Base-by-base conservation (phyloP, 2,329 filamentous ascomycete species). In the Microsporum ferrugineum region DNA sequence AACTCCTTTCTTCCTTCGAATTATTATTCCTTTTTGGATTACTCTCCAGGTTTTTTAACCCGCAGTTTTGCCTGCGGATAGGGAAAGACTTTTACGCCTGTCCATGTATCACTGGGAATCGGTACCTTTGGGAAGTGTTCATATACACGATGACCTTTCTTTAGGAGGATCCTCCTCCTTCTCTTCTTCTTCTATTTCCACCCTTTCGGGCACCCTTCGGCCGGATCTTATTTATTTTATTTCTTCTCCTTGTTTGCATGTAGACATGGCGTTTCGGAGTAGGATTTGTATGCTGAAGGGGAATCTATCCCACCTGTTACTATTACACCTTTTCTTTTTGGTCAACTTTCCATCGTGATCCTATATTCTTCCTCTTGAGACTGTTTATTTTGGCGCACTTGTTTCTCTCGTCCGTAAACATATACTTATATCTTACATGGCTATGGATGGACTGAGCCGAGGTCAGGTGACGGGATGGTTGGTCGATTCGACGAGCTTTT, bases 201-300 rank as follows among this genome's bases (percentile, higher is more conserved):
- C 29, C 5, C 36, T 34, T 5, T 55, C 51, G 51, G 31, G 33
- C 14, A 7, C 31, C 27, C 45, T 51, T 29, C 27, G 53, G 33
- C 33, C 53, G 3, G 39, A 43, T 43, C 14, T 23, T 43, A 43
- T 39, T 29, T 36, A 8, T 57, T 57, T 8, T 38, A 17, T 39
- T 57, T 14, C 5, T 14, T 41, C 17, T 31, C 43, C 8, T 58
- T 41, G 38, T 36, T 23, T 55, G 39, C 56, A 58, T 58, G 56
- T 58, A 58, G 56, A 58, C 39, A 39, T 43, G 56, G 56, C 23
- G 56, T 45, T 45, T 23, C 14, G 56, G 56, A 58, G 56, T 58
- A 41, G 29, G 51, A 55, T 17, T n/a, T 55, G 51, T 55, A 55
- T 55, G 51, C 33, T 55, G 14, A 55, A 36, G 51, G 33, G 45